These are phyloP conservation scores for Trichoderma oligosporum DNA, from an alignment of 2,329 filamentous ascomycete species.

Conservation along the genomic window DNA sequence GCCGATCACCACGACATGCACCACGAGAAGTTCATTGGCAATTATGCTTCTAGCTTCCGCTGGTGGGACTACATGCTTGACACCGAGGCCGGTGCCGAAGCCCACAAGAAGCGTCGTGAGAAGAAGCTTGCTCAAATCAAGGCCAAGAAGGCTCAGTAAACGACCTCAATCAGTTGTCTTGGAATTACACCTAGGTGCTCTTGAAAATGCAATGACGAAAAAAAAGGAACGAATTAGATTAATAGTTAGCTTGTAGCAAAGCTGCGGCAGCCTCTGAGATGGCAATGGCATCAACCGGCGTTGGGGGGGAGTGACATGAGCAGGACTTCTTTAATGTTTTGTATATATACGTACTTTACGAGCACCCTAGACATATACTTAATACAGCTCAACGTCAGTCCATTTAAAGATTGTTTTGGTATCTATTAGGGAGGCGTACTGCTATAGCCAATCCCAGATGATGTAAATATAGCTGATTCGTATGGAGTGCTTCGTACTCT, in stretches of 20 bases:
- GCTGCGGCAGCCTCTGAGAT: conserved; percentile 15
- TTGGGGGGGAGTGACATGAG: conserved; percentile 19
- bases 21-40: conserved; percentile 98
- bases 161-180: neutral
- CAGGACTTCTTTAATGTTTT: conserved; percentile 18
- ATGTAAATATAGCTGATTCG: no score
- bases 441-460: no score
- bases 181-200: neutral
- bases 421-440: no score
- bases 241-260: conserved; percentile 16
- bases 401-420: no score
- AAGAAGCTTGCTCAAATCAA: conserved; percentile 63
- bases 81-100: conserved; percentile 87
- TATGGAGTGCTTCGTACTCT: no score
- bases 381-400: conserved; percentile 33
- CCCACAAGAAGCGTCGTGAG: conserved; percentile 77
- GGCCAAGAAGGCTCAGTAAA: conserved; percentile 64
- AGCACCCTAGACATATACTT: conserved; percentile 32
- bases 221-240: conserved; percentile 15
- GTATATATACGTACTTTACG: conserved; percentile 19
- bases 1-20: conserved; percentile 95
- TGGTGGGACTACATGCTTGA: conserved; percentile 98
- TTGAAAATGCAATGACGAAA: neutral
- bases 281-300: conserved; percentile 19
- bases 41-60: conserved; percentile 95